Evolutionary conservation across 805 yeast genomes (phyloP), one percentile per base, ranked within the genome.

Genomic region (Yamadazyma tumulicola): DNA sequence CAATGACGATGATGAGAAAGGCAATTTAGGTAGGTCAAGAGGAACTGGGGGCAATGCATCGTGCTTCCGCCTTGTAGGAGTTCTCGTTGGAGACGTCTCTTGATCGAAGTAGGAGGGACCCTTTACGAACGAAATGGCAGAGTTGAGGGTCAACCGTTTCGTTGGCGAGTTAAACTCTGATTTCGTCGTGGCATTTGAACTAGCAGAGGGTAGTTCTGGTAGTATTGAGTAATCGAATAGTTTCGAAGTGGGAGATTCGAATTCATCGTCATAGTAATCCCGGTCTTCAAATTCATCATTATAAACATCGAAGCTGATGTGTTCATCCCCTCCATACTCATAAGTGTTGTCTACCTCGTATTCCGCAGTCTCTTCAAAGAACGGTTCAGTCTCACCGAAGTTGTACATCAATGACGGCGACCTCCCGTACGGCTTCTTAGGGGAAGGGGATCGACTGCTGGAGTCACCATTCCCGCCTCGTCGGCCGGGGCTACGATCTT

Each of bases 1-100:
- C 23, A 79, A 51, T 0, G 69, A 55, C 9, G 72, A 64, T 0
- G 81, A 69, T 3, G 75, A 55, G 42, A 79, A 79, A 3, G 83
- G 83, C 6, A 78, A 60, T 29, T 71, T 65, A 0, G 85, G 85
- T 13, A 76, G 46, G 29, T 64, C 67, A 4, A 71, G 46, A 4
- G 77, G 75, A 2, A 68, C 55, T 0, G 69, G 67, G 0, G 77
- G 77, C 8, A 69, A 49, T 6, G 45, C 52, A n/a, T 47, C 52
- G 29, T 50, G 43, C 26, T 48, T 47, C 29, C 45, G 41, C 26
- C 34, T 40, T 6, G 26, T 40, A 13, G 35, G 36, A 4, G 35
- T 27, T 4, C 37, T 13, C 4, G 45, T 18, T 19, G 37, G 18
- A 16, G 21, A 10, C n/a, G 34, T 16, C 19, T 28, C 34, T 4